Conservation (phyloP, 768 basidiomycete genomes). For the Tulasnella sp. region DNA sequence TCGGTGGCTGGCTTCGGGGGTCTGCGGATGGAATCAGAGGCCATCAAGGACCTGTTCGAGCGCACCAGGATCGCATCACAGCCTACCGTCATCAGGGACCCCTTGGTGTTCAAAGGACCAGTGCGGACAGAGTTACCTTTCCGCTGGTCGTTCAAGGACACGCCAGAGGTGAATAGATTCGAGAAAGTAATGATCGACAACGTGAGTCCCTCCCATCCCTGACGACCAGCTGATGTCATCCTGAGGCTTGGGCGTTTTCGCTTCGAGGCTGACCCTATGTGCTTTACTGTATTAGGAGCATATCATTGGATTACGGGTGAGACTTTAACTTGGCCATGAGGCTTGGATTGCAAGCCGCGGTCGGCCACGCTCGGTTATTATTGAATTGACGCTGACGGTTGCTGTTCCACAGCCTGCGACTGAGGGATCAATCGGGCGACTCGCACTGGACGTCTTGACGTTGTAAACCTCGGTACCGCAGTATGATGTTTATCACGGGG, state of each 20-base stretch:
- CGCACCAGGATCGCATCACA: neutral
- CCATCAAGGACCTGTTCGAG: neutral
- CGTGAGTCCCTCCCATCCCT: too few species aligned
- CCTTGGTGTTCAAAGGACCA: neutral
- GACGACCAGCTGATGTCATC: too few species aligned
- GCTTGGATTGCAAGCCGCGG: too few species aligned
- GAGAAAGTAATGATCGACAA: neutral
- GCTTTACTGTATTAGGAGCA: neutral
- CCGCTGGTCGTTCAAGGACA: slow-evolving; percentile 6
- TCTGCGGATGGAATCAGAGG: neutral
- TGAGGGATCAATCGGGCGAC: neutral
- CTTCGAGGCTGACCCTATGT: too few species aligned
- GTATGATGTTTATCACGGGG: too few species aligned
- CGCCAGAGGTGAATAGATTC: neutral
- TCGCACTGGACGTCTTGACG: neutral
- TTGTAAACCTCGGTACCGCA: neutral
- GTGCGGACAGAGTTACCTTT: neutral
- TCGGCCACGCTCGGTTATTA: neutral
- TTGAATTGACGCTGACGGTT: neutral
- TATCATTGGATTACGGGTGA: slow-evolving; percentile 9
- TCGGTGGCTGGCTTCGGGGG: neutral
- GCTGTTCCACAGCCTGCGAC: neutral
- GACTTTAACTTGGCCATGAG: neutral
- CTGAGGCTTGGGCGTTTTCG: too few species aligned
- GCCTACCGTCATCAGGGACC: neutral